These are phyloP conservation scores for Letharia lupina DNA, from an alignment of 495 filamentous ascomycete species.

Conservation along the genomic window DNA sequence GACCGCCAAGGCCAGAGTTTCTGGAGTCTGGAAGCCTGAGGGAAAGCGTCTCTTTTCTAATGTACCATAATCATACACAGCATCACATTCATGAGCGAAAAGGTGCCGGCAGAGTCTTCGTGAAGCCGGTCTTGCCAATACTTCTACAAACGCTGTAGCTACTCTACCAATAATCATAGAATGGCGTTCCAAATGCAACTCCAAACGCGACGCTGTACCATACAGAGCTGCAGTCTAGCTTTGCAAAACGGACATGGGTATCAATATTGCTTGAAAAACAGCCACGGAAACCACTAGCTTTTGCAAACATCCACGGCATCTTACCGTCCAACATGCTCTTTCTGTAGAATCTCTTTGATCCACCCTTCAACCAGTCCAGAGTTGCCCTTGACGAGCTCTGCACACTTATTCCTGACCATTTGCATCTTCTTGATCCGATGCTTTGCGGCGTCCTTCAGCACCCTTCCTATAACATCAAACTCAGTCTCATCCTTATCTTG, in stretches of 20 bases:
- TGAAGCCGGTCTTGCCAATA: neutral
- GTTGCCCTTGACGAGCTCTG: conserved; percentile 6
- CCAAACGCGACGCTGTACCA: neutral
- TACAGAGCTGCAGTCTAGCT: neutral
- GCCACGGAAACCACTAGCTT: neutral
- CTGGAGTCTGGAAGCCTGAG: neutral
- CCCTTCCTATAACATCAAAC: conserved; percentile 21
- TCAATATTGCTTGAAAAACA: neutral
- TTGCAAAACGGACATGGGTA: neutral
- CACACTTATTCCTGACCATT: conserved; percentile 3
- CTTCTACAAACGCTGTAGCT: neutral
- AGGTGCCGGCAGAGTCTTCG: neutral
- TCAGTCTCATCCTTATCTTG: conserved; percentile 23
- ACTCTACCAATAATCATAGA: neutral
- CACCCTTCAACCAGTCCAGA: conserved; percentile 7
- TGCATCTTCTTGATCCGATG: conserved; percentile 10
- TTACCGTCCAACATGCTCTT: neutral
- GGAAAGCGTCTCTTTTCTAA: neutral
- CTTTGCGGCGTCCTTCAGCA: neutral
- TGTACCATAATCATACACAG: neutral
- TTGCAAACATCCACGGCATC: neutral
- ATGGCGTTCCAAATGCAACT: neutral
- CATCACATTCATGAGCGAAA: neutral
- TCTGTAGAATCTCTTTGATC: neutral
- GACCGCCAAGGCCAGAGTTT: neutral